Base-by-base conservation (phyloP, 1,284 basidiomycete genomes). In the Mycena sp. region DNA sequence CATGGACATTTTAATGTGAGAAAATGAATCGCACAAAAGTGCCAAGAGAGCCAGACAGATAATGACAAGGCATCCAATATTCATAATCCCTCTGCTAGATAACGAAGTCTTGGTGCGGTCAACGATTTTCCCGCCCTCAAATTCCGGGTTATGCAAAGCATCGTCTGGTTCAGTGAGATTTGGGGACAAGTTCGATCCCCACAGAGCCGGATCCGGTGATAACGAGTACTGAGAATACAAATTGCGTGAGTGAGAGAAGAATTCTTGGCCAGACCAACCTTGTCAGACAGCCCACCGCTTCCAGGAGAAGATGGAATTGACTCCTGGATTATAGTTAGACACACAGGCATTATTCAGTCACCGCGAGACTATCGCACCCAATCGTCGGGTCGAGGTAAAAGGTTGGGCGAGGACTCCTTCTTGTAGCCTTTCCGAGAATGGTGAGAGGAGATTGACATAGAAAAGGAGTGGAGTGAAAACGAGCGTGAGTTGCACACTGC, bases 21-120 rank as follows among this genome's bases (percentile, higher is more conserved):
- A 19, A 17, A 48, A 61, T 21, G 54, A 21, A 58, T 38, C 19
- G 21, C 72, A 92, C 91, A 96, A 96, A 30, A 95, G 83, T 21
- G 84, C 79, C 48, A 93, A 71, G 21, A 95, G 79, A 12, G 83
- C 85, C 7, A 84, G 56, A 46, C 81, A 78, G 5, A 95, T 84
- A 35, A 95, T 48, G 28, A 87, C 69, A 11, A 95, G 79, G 74
- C 91, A 94, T 10, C 93, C 93, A 7, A 95, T 76, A 76, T 95
- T 95, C 53, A 84, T 77, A 5, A 94, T 67, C 23, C 92, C 93
- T 73, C 93, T 83, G 41, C 74, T 74, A 10, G 64, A 51, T n/a
- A 61, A 3, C 0, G 91, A 92, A 71, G 93, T 87, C 37, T 93
- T 79, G 45, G 79, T 82, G 7, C 88, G 85, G 46, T 87, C 85